Conservation (phyloP, 202 grass and related monocot genomes). For the Digitaria exilis region DNA sequence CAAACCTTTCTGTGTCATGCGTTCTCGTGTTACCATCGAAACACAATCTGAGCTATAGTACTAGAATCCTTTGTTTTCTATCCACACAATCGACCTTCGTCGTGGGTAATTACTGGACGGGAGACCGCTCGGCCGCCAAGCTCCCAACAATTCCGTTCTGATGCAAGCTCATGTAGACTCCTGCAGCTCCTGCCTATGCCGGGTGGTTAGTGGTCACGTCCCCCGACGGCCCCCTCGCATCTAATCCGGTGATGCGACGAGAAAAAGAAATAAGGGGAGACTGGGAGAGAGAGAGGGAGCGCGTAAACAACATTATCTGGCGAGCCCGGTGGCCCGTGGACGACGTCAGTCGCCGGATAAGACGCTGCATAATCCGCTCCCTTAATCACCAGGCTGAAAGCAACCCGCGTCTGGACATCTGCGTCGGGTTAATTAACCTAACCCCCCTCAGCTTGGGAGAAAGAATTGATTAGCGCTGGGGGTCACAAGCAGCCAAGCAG, state of each 20-base stretch:
- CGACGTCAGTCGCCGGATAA: conserved; percentile 39
- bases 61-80: too few relatives aligned
- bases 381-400: conserved; percentile 49
- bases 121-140: too few relatives aligned
- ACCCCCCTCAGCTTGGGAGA: background rate
- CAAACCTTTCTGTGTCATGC: too few relatives aligned
- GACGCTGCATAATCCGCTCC: conserved; percentile 15
- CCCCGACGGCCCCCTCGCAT: background rate
- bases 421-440: conserved; percentile 28
- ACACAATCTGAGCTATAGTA: too few relatives aligned
- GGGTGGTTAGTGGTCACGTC: conserved; percentile 45
- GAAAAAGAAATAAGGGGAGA: background rate
- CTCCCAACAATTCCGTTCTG: background rate
- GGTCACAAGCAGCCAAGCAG: too few relatives aligned
- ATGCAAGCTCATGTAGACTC: background rate
- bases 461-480: background rate
- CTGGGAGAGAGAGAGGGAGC: background rate
- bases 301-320: conserved; percentile 18
- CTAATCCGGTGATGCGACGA: background rate
- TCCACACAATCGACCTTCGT: too few relatives aligned
- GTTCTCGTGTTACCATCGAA: too few relatives aligned
- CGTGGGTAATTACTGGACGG: too few relatives aligned
- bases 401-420: conserved; percentile 42
- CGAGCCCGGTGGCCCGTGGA: background rate
- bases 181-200: background rate